Conservation (phyloP, 192 early-diverging fungal species). For the Rhizophagus clarus region DNA sequence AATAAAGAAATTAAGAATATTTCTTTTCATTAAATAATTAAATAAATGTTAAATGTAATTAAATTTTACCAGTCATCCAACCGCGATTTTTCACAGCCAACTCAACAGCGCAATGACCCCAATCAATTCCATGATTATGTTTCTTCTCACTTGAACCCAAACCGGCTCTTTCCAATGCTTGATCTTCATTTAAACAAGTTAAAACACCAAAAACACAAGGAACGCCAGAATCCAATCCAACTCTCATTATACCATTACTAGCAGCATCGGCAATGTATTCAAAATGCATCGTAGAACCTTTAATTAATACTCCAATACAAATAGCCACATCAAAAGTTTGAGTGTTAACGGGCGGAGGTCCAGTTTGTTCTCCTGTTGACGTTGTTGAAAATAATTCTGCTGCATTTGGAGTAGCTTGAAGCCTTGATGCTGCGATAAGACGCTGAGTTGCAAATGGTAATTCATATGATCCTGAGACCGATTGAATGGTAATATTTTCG, state of each 20-base stretch:
- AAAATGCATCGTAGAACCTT: slow-evolving; percentile 98
- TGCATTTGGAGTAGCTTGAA: slow-evolving; percentile 55
- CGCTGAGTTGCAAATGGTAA: slow-evolving; percentile 86
- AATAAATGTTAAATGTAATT: neutral
- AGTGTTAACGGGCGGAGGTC: neutral
- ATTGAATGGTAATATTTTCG: slow-evolving; percentile 75
- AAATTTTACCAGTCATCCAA: neutral
- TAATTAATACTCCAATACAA: slow-evolving; percentile 97
- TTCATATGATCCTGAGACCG: slow-evolving; percentile 94
- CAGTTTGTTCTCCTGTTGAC: slow-evolving; percentile 28
- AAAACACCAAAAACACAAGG: slow-evolving; percentile 97
- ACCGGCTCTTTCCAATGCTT: slow-evolving; percentile 86
- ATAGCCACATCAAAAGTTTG: slow-evolving; percentile 82
- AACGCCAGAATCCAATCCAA: slow-evolving; percentile 82
- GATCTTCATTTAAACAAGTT: slow-evolving; percentile 92
- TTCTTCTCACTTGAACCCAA: slow-evolving; percentile 60
- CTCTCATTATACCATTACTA: slow-evolving; percentile 93
- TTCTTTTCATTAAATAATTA: no score
- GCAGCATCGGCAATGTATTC: slow-evolving; percentile 99
- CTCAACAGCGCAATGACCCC: slow-evolving; percentile 95
- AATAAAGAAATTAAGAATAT: no score
- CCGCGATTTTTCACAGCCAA: slow-evolving; percentile 63
- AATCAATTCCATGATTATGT: slow-evolving; percentile 97
- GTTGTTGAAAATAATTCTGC: slow-evolving; percentile 54
- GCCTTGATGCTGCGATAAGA: slow-evolving; percentile 70